These are phyloP conservation scores for Tinospora cordifolia DNA, from an alignment of 164 flowering plant species.

Conservation along the genomic window DNA sequence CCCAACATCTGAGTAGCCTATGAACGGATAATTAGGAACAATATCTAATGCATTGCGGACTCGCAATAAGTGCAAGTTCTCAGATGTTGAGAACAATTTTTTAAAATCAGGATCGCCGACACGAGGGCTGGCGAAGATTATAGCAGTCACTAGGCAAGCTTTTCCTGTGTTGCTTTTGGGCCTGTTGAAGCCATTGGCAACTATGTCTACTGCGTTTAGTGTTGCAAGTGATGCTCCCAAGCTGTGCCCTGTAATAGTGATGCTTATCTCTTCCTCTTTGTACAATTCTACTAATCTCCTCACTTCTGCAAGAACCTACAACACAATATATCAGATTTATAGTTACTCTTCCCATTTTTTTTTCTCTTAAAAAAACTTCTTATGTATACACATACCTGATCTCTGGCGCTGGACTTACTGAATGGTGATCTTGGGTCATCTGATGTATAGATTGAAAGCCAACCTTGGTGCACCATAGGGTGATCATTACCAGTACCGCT, in stretches of 20 bases:
- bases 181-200: slow-evolving; percentile 38
- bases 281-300: slow-evolving; percentile 45
- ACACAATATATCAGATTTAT: not conserved
- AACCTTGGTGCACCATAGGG: slow-evolving; percentile 32
- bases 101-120: slow-evolving; percentile 60
- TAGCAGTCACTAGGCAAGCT: slow-evolving; percentile 46
- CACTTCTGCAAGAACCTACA: slow-evolving; percentile 56
- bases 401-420: slow-evolving; percentile 35
- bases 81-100: slow-evolving; percentile 18
- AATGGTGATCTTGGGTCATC: slow-evolving; percentile 31
- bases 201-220: slow-evolving; percentile 64
- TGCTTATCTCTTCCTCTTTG: slow-evolving; percentile 42
- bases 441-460: slow-evolving; percentile 37
- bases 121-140: slow-evolving; percentile 63
- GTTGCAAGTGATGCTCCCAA: slow-evolving; percentile 75
- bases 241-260: slow-evolving; percentile 57
- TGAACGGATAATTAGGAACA: slow-evolving; percentile 59
- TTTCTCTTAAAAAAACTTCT: no score
- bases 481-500: not conserved
- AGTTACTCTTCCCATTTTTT: not conserved
- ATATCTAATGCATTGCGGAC: slow-evolving; percentile 44
- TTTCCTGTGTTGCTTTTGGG: slow-evolving; percentile 18
- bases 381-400: no score
- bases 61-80: slow-evolving; percentile 36
- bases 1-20: slow-evolving; percentile 62